Conservation (phyloP, 345 rosid species). For the Gynandropsis gynandra region DNA sequence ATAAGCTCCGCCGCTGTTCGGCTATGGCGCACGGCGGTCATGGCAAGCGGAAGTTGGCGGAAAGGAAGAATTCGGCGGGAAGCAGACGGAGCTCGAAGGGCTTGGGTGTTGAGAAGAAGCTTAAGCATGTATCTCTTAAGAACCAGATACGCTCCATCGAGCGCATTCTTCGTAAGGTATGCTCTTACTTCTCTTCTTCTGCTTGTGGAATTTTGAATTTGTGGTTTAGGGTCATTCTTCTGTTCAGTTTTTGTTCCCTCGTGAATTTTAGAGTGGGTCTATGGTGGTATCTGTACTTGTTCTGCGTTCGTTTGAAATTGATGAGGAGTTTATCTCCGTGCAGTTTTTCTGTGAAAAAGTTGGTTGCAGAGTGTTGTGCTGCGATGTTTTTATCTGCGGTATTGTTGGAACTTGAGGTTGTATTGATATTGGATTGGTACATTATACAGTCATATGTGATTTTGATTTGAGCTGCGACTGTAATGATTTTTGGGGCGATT, state of each 20-base stretch:
- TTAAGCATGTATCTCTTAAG: constrained; percentile 69
- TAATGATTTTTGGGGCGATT: too few species aligned
- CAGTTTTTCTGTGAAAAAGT: too few species aligned
- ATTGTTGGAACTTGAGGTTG: too few species aligned
- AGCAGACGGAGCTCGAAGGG: constrained; percentile 73
- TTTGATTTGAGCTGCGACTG: too few species aligned
- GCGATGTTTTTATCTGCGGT: too few species aligned
- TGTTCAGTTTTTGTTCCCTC: not conserved
- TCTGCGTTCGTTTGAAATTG: not conserved
- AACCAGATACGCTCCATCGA: constrained; percentile 92
- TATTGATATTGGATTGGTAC: too few species aligned
- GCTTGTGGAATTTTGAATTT: constrained; percentile 14
- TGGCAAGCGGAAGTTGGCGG: constrained; percentile 61
- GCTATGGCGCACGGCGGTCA: constrained; percentile 95
- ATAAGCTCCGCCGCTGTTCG: not conserved
- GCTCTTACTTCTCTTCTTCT: constrained; percentile 5
- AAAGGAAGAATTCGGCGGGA: constrained; percentile 40
- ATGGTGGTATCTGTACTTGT: not conserved
- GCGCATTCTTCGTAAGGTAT: constrained; percentile 95
- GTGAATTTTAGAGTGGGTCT: not conserved
- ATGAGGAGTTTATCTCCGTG: too few species aligned
- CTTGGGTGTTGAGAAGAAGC: constrained; percentile 67
- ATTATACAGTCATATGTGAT: too few species aligned
- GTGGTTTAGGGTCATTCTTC: constrained; percentile 1
- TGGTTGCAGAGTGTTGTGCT: too few species aligned